Evolutionary conservation across 257 asterid species (phyloP), one percentile per base, ranked within the genome.

Genomic region (Petunia axillaris): DNA sequence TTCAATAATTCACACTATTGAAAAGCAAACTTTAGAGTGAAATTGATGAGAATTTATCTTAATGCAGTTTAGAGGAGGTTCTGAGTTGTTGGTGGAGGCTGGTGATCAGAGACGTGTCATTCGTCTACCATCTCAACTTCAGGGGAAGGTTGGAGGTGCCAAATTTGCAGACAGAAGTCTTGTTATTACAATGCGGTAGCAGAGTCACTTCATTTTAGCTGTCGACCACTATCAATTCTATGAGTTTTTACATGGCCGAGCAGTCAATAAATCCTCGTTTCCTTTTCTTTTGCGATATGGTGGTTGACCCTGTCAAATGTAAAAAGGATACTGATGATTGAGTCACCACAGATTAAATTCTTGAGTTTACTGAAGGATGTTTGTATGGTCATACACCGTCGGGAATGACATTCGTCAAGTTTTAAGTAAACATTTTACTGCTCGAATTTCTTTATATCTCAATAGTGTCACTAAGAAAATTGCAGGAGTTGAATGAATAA

Each of bases 111-210:
- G 98, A 87, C 94, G 98, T 4, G 90, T 87, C 48, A 88, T 95
- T 83, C 92, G 50, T 58, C 89, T 95, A 75, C 99, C 99, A 79
- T 79, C 92, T 55, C 89, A 89, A 83, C 89, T 91, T 71, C 99
- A 91, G 78, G 99, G 99, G 76, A 95, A 91, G 83, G 97, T 95
- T 60, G 93, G 91, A 63, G 98, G 94, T 54, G 99, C 99, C 83
- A 93, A 93, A 83, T 93, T 92, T 85, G 53, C 76, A 3, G 96
- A 92, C 79, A 89, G 91, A 84, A 90, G 87, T 85, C 97, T 95
- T 66, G 84, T 91, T 10, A 88, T 95, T 75, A 90, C 98, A 79
- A 88, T 92, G 91, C 57, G 89, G 41, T 91, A 89, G 84, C 57
- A 13, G 8, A 79, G 68, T 50, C 13, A 1, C 62, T 73, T 73